Evolutionary conservation across 345 rosid species (phyloP).

Genomic region (Anacardium occidentale): DNA sequence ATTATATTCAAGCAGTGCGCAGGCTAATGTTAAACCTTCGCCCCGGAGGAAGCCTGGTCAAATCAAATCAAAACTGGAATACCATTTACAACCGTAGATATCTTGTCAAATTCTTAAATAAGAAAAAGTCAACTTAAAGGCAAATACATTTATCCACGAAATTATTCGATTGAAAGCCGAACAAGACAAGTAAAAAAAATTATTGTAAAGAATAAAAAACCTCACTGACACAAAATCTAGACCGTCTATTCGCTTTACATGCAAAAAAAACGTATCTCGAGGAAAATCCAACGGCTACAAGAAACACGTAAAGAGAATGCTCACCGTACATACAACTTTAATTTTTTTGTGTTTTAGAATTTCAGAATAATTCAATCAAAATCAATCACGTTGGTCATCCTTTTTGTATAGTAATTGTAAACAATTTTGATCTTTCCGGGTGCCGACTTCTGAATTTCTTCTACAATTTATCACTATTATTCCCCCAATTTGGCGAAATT

Average conservation of each 20-base stretch:
- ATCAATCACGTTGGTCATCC: slow-evolving; percentile 25
- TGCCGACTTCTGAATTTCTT: slow-evolving; percentile 25
- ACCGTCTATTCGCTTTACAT: slow-evolving; percentile 14
- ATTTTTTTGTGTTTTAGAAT: too few relatives aligned
- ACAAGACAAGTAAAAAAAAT: slow-evolving; percentile 11
- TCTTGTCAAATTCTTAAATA: background rate
- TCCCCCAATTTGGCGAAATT: too few relatives aligned
- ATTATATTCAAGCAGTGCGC: background rate
- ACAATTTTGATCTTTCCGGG: slow-evolving; percentile 10
- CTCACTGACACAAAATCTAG: background rate
- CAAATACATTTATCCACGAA: background rate
- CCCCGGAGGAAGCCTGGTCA: background rate
- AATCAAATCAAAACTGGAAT: slow-evolving; percentile 11
- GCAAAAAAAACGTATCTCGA: background rate
- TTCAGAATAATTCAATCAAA: slow-evolving; percentile 11
- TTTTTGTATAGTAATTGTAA: too few relatives aligned
- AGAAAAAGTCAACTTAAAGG: slow-evolving; percentile 22
- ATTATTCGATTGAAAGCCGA: too few relatives aligned
- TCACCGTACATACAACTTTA: too few relatives aligned
- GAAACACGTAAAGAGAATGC: slow-evolving; percentile 20
- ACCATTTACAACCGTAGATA: background rate
- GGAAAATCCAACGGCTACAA: slow-evolving; percentile 19
- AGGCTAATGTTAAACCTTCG: background rate
- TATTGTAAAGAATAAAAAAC: too few relatives aligned
- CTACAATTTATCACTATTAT: background rate